A percentile compares a stretch with the other conserved stretches of the same genome.
Evolutionary conservation across 805 yeast genomes (phyloP).

Genomic region (Saccharomycopsis sp.): DNA sequence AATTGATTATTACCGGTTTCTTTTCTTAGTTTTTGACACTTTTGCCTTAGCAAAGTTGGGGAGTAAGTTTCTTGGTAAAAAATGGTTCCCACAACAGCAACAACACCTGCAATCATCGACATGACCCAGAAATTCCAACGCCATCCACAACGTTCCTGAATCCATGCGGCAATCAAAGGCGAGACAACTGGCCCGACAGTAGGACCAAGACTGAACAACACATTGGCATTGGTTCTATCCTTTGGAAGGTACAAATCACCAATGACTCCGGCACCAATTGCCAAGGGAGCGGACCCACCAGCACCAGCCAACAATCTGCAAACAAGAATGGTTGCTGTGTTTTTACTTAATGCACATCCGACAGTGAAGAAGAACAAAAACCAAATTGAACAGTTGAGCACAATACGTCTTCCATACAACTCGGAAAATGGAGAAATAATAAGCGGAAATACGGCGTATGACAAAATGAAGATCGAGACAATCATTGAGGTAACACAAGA

Average conservation of each 20-base stretch:
- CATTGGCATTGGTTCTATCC: conserved; percentile 49
- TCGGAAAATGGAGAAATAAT: conserved; percentile 64
- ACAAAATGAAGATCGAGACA: conserved; percentile 60
- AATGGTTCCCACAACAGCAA: conserved; percentile 37
- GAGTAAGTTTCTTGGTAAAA: conserved; percentile 53
- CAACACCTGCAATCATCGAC: conserved; percentile 46
- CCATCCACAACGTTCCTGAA: conserved; percentile 47
- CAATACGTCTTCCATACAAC: conserved; percentile 52
- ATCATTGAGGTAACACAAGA: conserved; percentile 42
- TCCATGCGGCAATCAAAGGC: conserved; percentile 51
- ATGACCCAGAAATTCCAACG: conserved; percentile 58
- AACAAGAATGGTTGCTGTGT: conserved; percentile 47
- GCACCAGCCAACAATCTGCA: conserved; percentile 58
- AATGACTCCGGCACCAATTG: conserved; percentile 63
- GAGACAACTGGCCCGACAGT: conserved; percentile 55
- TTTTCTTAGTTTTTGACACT: conserved; percentile 42
- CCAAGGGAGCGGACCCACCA: conserved; percentile 62
- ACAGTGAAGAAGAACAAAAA: conserved; percentile 43
- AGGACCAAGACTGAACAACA: conserved; percentile 44
- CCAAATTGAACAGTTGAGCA: conserved; percentile 46
- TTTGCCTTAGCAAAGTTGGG: conserved; percentile 42
- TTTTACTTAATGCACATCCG: conserved; percentile 56
- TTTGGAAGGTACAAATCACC: conserved; percentile 52
- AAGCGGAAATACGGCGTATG: conserved; percentile 63
- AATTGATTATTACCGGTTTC: conserved; percentile 47